Percentiles rank a stretch among this genome's conserved stretches.
phyloP scores from a whole-genome alignment of 345 rosid species.

The Barbarea vulgaris region DNA sequence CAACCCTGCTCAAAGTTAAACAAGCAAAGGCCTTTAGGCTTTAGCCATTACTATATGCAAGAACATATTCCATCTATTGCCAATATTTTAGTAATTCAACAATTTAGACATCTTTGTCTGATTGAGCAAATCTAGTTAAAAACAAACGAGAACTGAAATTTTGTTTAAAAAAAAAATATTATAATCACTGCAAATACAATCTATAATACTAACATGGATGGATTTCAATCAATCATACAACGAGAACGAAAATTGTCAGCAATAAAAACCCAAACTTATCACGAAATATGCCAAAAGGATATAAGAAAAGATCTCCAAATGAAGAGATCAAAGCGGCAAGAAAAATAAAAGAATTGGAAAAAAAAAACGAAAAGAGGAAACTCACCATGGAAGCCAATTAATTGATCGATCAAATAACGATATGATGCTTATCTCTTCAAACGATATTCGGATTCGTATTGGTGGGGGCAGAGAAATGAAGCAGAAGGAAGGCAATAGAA shows the following conservation, averaged over 20 bases:
- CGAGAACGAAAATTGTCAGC: neutral
- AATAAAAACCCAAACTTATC: neutral
- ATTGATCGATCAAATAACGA: neutral
- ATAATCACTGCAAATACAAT: neutral
- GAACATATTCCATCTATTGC: neutral
- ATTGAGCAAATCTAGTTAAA: neutral
- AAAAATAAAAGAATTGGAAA: neutral
- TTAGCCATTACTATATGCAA: neutral
- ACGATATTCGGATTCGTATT: neutral
- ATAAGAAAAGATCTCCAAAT: neutral
- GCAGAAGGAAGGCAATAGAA: constrained; percentile 12
- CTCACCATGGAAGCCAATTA: constrained; percentile 33
- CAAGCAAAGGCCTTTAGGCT: constrained; percentile 10
- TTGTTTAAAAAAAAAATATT: neutral
- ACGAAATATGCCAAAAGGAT: neutral
- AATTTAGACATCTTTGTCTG: neutral
- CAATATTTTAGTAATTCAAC: neutral
- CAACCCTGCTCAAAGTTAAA: neutral
- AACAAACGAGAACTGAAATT: neutral
- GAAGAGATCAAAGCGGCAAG: neutral
- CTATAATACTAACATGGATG: neutral
- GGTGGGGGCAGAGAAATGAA: neutral
- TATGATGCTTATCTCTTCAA: neutral
- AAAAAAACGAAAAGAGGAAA: neutral
- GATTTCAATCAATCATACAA: neutral